phyloP scores from a whole-genome alignment of 805 yeast genomes.

The Barnettozyma vustinii region DNA sequence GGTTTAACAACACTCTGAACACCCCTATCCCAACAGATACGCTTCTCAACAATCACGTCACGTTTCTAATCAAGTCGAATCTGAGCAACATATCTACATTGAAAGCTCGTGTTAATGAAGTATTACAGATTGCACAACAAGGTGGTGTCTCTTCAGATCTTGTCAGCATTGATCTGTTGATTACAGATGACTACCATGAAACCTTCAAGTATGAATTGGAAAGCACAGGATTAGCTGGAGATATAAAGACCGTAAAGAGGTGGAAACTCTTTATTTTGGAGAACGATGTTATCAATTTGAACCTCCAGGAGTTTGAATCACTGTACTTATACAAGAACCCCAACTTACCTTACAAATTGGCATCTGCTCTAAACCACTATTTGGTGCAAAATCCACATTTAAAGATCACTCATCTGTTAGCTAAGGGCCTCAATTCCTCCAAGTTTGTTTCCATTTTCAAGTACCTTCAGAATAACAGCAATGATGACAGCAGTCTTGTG shows the following conservation, averaged over 20 bases:
- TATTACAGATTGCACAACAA: constrained; percentile 11
- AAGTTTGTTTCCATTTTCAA: constrained; percentile 41
- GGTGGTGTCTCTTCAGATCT: constrained; percentile 1
- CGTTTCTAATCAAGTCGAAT: constrained; percentile 23
- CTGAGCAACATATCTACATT: constrained; percentile 14
- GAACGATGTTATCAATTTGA: constrained; percentile 6
- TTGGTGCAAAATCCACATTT: constrained; percentile 43
- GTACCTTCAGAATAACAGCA: constrained; percentile 25
- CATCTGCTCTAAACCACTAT: constrained; percentile 38
- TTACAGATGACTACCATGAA: constrained; percentile 34
- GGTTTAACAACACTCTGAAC: constrained; percentile 32
- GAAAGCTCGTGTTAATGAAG: constrained; percentile 15
- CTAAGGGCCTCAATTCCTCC: constrained; percentile 53
- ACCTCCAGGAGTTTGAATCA: constrained; percentile 24
- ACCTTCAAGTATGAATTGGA: constrained; percentile 31
- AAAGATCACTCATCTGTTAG: constrained; percentile 42
- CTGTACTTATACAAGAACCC: constrained; percentile 34
- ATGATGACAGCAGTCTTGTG: constrained; percentile 31
- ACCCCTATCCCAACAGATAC: constrained; percentile 7
- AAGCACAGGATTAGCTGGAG: constrained; percentile 15
- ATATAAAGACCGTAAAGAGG: constrained; percentile 9
- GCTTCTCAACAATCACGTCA: constrained; percentile 12
- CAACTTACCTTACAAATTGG: constrained; percentile 25
- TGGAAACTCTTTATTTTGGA: constrained; percentile 16
- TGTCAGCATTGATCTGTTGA: constrained; percentile 16